Evolutionary conservation across 2,329 filamentous ascomycete genomes (phyloP).

Genomic region (Fusarium sp.): DNA sequence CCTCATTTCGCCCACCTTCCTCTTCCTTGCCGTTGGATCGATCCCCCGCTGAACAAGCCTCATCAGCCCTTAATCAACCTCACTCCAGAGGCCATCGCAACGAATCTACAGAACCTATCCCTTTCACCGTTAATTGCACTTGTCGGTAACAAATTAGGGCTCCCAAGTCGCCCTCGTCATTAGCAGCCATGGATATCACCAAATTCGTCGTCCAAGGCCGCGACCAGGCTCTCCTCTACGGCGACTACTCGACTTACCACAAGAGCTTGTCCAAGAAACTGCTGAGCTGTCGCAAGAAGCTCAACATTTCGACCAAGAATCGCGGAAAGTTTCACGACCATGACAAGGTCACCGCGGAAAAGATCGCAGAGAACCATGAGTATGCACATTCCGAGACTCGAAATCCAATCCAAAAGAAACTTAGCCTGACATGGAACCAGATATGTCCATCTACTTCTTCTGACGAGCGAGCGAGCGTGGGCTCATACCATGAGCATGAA

Average conservation of each 20-base stretch:
- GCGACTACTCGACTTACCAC: constrained; percentile 89
- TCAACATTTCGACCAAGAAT: constrained; percentile 84
- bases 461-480: constrained; percentile 91
- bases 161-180: neutral
- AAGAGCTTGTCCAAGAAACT: constrained; percentile 81
- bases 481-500: constrained; percentile 97
- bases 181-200: constrained; percentile 82
- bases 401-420: neutral
- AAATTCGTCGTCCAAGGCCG: constrained; percentile 81
- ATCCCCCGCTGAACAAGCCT: constrained; percentile 42
- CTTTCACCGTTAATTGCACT: neutral
- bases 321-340: constrained; percentile 85
- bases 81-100: constrained; percentile 13
- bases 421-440: constrained; percentile 55
- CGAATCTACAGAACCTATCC: neutral
- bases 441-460: constrained; percentile 79
- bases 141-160: neutral
- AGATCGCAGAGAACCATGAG: constrained; percentile 80
- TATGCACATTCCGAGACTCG: constrained; percentile 55
- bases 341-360: constrained; percentile 74
- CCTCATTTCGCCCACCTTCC: constrained; percentile 34
- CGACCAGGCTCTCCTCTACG: constrained; percentile 85
- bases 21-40: neutral
- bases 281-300: constrained; percentile 83
- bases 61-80: constrained; percentile 29